phyloP scores from a whole-genome alignment of 768 basidiomycete species.

The Kockovaella imperatae region DNA sequence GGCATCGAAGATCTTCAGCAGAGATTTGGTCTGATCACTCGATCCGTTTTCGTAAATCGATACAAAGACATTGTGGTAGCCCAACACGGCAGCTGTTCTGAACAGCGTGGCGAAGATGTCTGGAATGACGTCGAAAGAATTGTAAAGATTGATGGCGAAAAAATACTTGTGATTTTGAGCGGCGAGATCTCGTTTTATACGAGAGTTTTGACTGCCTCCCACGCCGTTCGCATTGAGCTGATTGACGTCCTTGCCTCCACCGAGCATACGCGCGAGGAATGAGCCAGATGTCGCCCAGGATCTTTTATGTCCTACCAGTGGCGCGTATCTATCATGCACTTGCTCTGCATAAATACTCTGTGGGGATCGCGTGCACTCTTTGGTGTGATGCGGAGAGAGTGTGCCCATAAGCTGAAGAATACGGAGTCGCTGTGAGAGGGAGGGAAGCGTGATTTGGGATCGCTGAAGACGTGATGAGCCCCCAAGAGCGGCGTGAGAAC shows the following conservation, averaged over 20 bases:
- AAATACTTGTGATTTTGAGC: constrained; percentile 86
- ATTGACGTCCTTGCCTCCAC: constrained; percentile 21
- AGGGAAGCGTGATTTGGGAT: constrained; percentile 53
- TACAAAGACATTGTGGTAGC: constrained; percentile 95
- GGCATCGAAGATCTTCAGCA: constrained; percentile 89
- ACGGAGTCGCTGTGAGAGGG: constrained; percentile 71
- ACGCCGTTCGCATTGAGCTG: constrained; percentile 10
- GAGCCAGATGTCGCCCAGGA: constrained; percentile 38
- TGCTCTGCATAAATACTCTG: constrained; percentile 82
- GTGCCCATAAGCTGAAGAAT: constrained; percentile 79
- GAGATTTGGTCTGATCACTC: constrained; percentile 95
- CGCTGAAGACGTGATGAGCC: constrained; percentile 31
- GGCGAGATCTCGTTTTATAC: constrained; percentile 32
- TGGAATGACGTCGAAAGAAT: constrained; percentile 97
- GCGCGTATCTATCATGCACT: constrained; percentile 71
- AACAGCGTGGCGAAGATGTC: constrained; percentile 96
- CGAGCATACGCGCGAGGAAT: constrained; percentile 28
- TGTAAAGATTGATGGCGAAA: constrained; percentile 98
- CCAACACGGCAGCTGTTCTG: constrained; percentile 79
- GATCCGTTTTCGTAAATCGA: constrained; percentile 99
- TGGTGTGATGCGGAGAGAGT: constrained; percentile 84
- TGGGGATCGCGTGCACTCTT: constrained; percentile 75
- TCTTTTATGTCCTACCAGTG: constrained; percentile 70
- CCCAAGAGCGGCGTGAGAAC: constrained; percentile 26
- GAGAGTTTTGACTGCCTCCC: constrained; percentile 16